Evolutionary conservation across 1,284 basidiomycete species (phyloP), one percentile per base, ranked within the genome.

Genomic region (Erythrobasidium hasegawianum): DNA sequence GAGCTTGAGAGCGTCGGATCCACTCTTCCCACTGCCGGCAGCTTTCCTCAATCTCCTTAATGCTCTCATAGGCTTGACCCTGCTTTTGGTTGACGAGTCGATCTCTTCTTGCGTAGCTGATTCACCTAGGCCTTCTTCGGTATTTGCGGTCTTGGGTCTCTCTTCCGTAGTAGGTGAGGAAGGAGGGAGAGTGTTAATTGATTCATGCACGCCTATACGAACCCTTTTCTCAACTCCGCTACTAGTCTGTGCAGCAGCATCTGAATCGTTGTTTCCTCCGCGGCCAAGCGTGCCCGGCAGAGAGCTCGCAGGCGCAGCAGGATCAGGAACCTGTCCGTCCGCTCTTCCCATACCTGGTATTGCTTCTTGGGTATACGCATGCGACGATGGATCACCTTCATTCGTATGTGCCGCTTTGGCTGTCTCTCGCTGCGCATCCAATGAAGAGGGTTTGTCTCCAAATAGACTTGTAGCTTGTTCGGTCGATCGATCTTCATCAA

Each of bases 61-160:
- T 0, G 88, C 87, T 24, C 85, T 84, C 2, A 93, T 78, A 0
- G 89, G 88, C 72, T 85, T 87, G 24, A 88, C 84, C 54, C 83
- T 80, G 59, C 83, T 85, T 0, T 86, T 88, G 0, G 89, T 92
- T 68, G 86, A 88, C 72, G 87, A 87, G 11, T 86, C 74, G 40
- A 92, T 84, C 33, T 86, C 85, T 33, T 74, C 74, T 40, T 73
- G 60, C 1, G 68, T 70, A 29, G 73, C 62, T 2, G 41, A 4
- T 4, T 7, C 24, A 11, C 62, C 62, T 4, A 65, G 38, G 50
- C 62, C 62, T 58, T 58, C 62, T 38, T 55, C 52, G 26, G 43
- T 40, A 54, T 16, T 18, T 24, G 52, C 20, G n/a, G 20, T 22
- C n/a, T 14, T 29, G 2, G 45, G 2, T 20, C 41, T 38, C 20